These are phyloP conservation scores for Chlamydomonas incerta DNA, from an alignment of 139 green algal genomes.

Conservation along the genomic window DNA sequence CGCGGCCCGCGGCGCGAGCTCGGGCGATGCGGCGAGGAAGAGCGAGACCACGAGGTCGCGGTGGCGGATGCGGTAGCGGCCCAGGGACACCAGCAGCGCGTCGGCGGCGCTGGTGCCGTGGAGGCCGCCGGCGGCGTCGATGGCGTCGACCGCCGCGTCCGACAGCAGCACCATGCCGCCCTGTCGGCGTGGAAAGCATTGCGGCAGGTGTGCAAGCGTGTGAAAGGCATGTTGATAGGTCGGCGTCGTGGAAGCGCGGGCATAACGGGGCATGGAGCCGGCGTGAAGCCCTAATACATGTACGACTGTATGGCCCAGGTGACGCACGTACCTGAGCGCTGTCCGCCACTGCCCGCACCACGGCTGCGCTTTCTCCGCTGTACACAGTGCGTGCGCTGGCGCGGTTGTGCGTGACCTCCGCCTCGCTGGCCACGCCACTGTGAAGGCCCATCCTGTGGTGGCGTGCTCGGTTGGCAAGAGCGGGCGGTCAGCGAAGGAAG, in stretches of 20 bases:
- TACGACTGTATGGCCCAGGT: no score
- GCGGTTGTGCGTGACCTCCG: constrained; percentile 23
- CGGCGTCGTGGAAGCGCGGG: no score
- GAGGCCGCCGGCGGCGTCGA: background rate
- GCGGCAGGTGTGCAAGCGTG: no score
- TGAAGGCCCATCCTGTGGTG: constrained; percentile 28
- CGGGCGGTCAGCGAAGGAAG: no score
- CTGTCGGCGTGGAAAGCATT: no score
- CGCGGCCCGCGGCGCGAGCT: constrained; percentile 10
- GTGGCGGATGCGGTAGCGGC: constrained; percentile 2
- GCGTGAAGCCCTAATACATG: no score
- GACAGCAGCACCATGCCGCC: constrained; percentile 29
- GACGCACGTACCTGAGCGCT: constrained; percentile 21
- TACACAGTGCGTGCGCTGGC: constrained; percentile 20
- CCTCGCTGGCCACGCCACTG: background rate
- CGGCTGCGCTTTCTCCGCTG: constrained; percentile 17
- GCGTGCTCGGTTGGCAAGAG: no score
- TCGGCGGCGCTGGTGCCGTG: background rate
- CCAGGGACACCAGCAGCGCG: constrained; percentile 8
- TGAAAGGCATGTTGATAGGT: no score
- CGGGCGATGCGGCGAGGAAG: background rate
- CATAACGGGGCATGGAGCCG: no score
- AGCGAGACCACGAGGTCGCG: background rate
- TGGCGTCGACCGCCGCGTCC: background rate
- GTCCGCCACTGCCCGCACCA: constrained; percentile 13